Evolutionary conservation across 73 alveolate species (phyloP), one percentile per base, ranked within the genome.

Genomic region (Paramecium tetraurelia): DNA sequence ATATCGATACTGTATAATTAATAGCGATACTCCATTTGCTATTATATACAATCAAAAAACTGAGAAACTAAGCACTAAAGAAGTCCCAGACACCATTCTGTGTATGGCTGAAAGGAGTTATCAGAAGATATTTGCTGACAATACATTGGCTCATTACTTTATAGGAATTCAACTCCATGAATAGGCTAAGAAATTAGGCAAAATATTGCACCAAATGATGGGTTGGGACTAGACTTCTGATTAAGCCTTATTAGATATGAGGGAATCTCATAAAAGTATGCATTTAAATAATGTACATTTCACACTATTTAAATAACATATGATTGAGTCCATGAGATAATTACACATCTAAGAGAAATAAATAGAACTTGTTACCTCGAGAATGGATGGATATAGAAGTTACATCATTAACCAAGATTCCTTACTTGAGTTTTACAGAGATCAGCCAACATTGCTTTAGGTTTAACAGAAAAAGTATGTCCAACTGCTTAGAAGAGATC

Each of bases 301-400:
- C 7, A 80, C 76, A 33, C 24, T 80, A 80, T 80, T 80, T 35
- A 80, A 80, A 46, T 11, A 7, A 12, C 72, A 41, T 44, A 24
- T 80, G 20, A 46, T 80, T 43, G 75, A 48, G 12, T 80, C 90
- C 4, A 80, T 80, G 90, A 40, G 90, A 80, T 41, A 44, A 44
- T 20, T 80, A 12, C 11, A 35, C 5, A 80, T 80, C 14, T 7
- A 31, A 80, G 90, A 80, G n/a, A 80, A 46, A 44, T 48, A 80
- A 80, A 80, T 43, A 10, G 75, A 80, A 46, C 16, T 46, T 10
- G 70, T 80, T 3, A 80, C 76, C 46, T 44, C 75, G 10, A 40
- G 90, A 20, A 80, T 80, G 90, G 75, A 80, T 80, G 90, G 90
- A 4, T 43, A 80, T 80, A 43, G 90, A 43, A 48, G 90, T 20